Percentiles rank a stretch among this genome's conserved stretches.
Conservation (phyloP, 1,284 basidiomycete genomes). For the Microbotryomycetes sp. region DNA sequence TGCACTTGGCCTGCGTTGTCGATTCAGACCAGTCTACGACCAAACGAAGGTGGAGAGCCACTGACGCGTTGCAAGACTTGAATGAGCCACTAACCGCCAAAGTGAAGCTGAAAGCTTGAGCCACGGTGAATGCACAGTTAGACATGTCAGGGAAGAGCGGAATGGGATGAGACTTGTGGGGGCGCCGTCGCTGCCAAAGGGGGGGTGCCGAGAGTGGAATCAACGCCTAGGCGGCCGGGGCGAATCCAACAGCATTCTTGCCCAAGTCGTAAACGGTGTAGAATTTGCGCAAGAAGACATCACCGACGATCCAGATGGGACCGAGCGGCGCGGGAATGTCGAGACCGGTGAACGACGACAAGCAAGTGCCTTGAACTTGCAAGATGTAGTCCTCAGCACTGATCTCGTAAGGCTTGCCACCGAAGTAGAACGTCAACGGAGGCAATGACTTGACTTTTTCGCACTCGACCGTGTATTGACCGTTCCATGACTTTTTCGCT, state of each 20-base stretch:
- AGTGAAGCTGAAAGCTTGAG: too few relatives aligned
- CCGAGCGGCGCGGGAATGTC: slow-evolving; percentile 82
- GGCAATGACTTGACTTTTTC: slow-evolving; percentile 73
- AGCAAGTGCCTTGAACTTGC: slow-evolving; percentile 80
- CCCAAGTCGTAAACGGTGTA: slow-evolving; percentile 78
- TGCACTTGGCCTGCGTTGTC: too few relatives aligned
- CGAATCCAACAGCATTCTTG: slow-evolving; percentile 79
- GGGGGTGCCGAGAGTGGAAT: too few relatives aligned
- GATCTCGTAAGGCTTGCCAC: slow-evolving; percentile 53
- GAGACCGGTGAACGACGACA: slow-evolving; percentile 87
- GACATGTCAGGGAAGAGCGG: too few relatives aligned
- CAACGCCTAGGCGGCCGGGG: slow-evolving; percentile 47
- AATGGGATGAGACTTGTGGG: too few relatives aligned
- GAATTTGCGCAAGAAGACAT: slow-evolving; percentile 43
- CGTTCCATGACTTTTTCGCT: slow-evolving; percentile 86
- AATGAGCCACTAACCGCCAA: too few relatives aligned
- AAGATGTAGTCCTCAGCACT: slow-evolving; percentile 61
- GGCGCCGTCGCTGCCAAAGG: not conserved
- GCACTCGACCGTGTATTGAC: slow-evolving; percentile 90
- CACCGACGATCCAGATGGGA: slow-evolving; percentile 75
- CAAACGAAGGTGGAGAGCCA: too few relatives aligned
- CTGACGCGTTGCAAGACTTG: too few relatives aligned
- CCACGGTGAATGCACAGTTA: too few relatives aligned
- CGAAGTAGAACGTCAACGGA: slow-evolving; percentile 78
- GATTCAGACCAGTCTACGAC: too few relatives aligned